Base-by-base conservation (phyloP, 306 rosid genomes). In the Lathyrus oleraceus region DNA sequence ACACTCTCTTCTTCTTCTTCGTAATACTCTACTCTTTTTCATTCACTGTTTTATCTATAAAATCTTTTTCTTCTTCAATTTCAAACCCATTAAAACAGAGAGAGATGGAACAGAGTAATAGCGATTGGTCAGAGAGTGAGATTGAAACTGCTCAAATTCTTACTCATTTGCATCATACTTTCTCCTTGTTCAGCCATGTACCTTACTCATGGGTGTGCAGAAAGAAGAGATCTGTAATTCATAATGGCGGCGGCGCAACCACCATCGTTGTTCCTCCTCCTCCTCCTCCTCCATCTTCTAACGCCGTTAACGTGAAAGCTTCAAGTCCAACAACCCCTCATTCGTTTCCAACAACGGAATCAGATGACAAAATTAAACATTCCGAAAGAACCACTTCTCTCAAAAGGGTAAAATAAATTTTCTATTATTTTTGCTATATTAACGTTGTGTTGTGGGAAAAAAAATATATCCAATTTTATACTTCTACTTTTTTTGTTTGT, bases 221-320 rank as follows among this genome's bases (percentile, higher is more conserved):
- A 19, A 73, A 53, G n/a, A 82, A 28, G 86, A 87, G 96, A 87
- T 89, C 96, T 66, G 77, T 51, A 2, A 42, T 42, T 42, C 15
- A 2, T 1, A 42, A 42, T 10, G n/a, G 14, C 47, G 13, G 3
- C 20, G 21, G 1, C 2, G 8, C 10, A 5, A 39, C 11, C 63
- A 11, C 14, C 45, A 2, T 10, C 10, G 48, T 8, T 5, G 47
- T 58, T 32, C 52, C n/a, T 5, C 76, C 54, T 23, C 38, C 38
- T 32, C 76, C 54, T 23, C 38, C 38, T 35, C 39, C 39, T 28
- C 32, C 32, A 4, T 8, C 51, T 8, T 14, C 25, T 7, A 40
- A 42, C 30, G 61, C 59, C 61, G 23, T 43, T 12, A 79, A 86
- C 56, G 65, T 20, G 1, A 58, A 81, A 61, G 67, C 81, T 68